phyloP scores from a whole-genome alignment of 164 flowering plant species.

The Nymphaea thermarum region DNA sequence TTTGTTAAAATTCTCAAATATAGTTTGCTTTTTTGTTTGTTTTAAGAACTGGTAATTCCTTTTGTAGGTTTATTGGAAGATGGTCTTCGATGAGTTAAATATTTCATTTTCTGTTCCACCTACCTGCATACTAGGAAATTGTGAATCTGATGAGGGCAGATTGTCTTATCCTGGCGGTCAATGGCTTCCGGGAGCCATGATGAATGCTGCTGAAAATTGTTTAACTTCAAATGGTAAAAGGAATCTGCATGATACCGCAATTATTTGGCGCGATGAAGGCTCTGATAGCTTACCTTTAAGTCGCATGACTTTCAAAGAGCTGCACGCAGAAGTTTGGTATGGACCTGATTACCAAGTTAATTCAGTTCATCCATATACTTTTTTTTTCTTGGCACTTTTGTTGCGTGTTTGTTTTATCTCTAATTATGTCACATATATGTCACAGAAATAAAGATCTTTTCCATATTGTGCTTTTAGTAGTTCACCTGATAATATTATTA shows the following conservation, averaged over 20 bases:
- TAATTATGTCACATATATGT: too few relatives aligned
- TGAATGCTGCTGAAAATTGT: slow-evolving; percentile 73
- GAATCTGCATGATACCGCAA: slow-evolving; percentile 30
- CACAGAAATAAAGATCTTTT: too few relatives aligned
- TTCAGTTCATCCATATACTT: not conserved
- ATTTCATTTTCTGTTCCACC: slow-evolving; percentile 67
- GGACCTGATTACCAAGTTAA: slow-evolving; percentile 3
- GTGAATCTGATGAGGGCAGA: slow-evolving; percentile 15
- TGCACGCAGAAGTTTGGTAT: slow-evolving; percentile 71
- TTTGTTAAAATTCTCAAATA: too few relatives aligned
- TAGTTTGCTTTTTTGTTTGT: too few relatives aligned
- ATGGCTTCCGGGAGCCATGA: slow-evolving; percentile 79
- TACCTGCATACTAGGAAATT: slow-evolving; percentile 41
- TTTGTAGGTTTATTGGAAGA: slow-evolving; percentile 67
- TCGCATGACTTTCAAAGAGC: slow-evolving; percentile 48
- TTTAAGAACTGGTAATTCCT: slow-evolving; percentile 1
- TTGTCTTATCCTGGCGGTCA: slow-evolving; percentile 61
- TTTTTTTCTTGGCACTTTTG: not conserved
- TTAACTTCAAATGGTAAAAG: slow-evolving; percentile 41
- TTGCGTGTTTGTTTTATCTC: too few relatives aligned
- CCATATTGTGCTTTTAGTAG: too few relatives aligned
- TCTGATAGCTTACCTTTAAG: slow-evolving; percentile 44
- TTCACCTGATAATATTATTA: too few relatives aligned
- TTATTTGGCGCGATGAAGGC: slow-evolving; percentile 87
- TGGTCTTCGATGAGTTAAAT: slow-evolving; percentile 50